Conservation (phyloP, 2,329 filamentous ascomycete species). For the Microdochium trichocladiopsis region DNA sequence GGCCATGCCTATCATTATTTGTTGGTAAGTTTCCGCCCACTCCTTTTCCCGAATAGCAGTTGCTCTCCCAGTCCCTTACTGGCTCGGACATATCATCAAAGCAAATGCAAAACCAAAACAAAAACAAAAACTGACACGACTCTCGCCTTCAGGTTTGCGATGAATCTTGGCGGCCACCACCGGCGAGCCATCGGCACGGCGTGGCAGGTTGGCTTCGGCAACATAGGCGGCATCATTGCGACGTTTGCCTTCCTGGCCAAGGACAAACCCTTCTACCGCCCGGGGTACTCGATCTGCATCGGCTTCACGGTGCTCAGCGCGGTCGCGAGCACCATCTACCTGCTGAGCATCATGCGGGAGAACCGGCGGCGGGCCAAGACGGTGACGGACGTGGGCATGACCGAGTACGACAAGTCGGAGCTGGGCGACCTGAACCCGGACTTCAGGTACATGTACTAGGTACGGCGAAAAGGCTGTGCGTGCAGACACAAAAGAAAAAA, state of each 20-base stretch:
- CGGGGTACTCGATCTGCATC: conserved; percentile 72
- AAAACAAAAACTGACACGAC: too few relatives aligned
- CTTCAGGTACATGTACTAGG: conserved; percentile 45
- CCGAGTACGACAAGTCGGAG: conserved; percentile 53
- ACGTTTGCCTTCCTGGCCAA: conserved; percentile 61
- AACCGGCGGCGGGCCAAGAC: conserved; percentile 52
- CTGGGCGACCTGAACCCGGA: conserved; percentile 49
- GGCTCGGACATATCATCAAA: too few relatives aligned
- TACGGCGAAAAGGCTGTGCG: too few relatives aligned
- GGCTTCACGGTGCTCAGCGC: conserved; percentile 65
- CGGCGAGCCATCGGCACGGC: conserved; percentile 59
- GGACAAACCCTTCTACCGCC: conserved; percentile 63
- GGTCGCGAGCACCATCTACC: conserved; percentile 54
- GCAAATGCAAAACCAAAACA: too few relatives aligned
- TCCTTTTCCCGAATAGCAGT: too few relatives aligned
- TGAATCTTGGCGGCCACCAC: conserved; percentile 70
- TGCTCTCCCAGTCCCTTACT: too few relatives aligned
- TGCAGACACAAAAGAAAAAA: too few relatives aligned
- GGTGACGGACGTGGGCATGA: conserved; percentile 39
- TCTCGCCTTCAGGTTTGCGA: conserved; percentile 60
- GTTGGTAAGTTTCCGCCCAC: conserved; percentile 43
- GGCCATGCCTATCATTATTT: conserved; percentile 83
- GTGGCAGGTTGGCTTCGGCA: conserved; percentile 74
- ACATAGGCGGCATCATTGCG: conserved; percentile 72
- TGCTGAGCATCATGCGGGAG: conserved; percentile 45